phyloP scores from a whole-genome alignment of 2,329 filamentous ascomycete species.

The Clonostachys solani region DNA sequence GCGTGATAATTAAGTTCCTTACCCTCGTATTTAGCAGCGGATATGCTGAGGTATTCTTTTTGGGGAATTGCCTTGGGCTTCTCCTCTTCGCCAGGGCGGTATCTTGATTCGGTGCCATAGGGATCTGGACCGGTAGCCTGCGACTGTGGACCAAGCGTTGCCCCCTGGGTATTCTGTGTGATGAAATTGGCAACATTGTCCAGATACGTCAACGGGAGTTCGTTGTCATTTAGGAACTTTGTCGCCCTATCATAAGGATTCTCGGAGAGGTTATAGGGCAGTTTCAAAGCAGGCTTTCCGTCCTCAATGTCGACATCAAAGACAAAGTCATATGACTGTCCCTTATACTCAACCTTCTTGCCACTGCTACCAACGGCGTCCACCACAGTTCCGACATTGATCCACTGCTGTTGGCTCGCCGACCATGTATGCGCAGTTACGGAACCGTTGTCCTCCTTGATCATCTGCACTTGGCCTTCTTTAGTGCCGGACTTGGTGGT shows the following conservation, averaged over 20 bases:
- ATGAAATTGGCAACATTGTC: conserved; percentile 95
- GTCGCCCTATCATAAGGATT: conserved; percentile 90
- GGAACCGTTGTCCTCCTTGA: conserved; percentile 74
- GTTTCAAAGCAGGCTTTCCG: conserved; percentile 84
- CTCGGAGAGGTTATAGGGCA: conserved; percentile 90
- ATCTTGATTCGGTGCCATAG: conserved; percentile 73
- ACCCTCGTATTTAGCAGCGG: conserved; percentile 65
- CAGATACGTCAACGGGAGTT: conserved; percentile 80
- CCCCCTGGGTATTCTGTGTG: conserved; percentile 80
- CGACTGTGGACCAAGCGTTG: conserved; percentile 66
- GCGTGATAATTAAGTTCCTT: conserved; percentile 1
- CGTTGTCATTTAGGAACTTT: conserved; percentile 86
- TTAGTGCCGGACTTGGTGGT: conserved; percentile 82
- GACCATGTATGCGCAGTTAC: conserved; percentile 91
- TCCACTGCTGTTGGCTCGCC: conserved; percentile 64
- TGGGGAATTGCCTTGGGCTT: conserved; percentile 67
- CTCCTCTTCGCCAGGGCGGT: conserved; percentile 58
- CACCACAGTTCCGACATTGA: conserved; percentile 90
- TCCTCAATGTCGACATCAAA: conserved; percentile 97
- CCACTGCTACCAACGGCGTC: conserved; percentile 81
- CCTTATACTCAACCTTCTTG: conserved; percentile 70
- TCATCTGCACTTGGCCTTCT: conserved; percentile 93
- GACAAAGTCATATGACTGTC: conserved; percentile 91
- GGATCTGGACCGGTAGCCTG: conserved; percentile 58
- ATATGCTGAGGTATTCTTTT: conserved; percentile 73